Evolutionary conservation across 805 yeast genomes (phyloP).

Genomic region (Spathaspora girioi): DNA sequence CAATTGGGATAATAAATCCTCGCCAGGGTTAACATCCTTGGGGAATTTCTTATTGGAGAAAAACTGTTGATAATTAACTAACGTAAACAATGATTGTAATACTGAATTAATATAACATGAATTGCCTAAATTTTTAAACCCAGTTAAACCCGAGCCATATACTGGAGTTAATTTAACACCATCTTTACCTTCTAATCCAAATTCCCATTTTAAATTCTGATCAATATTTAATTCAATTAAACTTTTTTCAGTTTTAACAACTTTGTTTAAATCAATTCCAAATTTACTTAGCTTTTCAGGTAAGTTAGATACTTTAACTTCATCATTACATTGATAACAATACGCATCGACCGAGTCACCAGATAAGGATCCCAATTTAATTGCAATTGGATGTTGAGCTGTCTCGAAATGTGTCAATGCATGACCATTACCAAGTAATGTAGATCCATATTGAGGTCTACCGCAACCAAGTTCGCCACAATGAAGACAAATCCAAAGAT

Average conservation of each 20-base stretch:
- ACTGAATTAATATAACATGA: slow-evolving; percentile 88
- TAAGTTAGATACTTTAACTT: slow-evolving; percentile 68
- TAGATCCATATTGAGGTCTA: slow-evolving; percentile 87
- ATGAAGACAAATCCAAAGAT: slow-evolving; percentile 86
- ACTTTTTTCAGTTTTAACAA: slow-evolving; percentile 78
- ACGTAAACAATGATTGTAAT: slow-evolving; percentile 62
- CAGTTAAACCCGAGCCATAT: slow-evolving; percentile 76
- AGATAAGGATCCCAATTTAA: slow-evolving; percentile 85
- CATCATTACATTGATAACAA: slow-evolving; percentile 88
- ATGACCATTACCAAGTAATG: slow-evolving; percentile 85
- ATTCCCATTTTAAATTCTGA: slow-evolving; percentile 92
- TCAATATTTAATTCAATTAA: slow-evolving; percentile 87
- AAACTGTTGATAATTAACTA: slow-evolving; percentile 33
- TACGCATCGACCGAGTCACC: slow-evolving; percentile 75
- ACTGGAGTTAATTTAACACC: slow-evolving; percentile 66
- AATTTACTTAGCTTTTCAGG: slow-evolving; percentile 47
- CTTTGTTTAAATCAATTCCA: slow-evolving; percentile 59
- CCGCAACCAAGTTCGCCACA: slow-evolving; percentile 97
- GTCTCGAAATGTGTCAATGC: slow-evolving; percentile 69
- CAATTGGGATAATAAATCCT: slow-evolving; percentile 70
- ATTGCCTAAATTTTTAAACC: slow-evolving; percentile 86
- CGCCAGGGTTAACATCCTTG: slow-evolving; percentile 48
- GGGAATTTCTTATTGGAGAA: slow-evolving; percentile 29
- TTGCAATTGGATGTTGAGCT: slow-evolving; percentile 73
- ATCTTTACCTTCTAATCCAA: slow-evolving; percentile 67